Base-by-base conservation (phyloP, 495 filamentous ascomycete species). In the Beverwykella pulmonaria region DNA sequence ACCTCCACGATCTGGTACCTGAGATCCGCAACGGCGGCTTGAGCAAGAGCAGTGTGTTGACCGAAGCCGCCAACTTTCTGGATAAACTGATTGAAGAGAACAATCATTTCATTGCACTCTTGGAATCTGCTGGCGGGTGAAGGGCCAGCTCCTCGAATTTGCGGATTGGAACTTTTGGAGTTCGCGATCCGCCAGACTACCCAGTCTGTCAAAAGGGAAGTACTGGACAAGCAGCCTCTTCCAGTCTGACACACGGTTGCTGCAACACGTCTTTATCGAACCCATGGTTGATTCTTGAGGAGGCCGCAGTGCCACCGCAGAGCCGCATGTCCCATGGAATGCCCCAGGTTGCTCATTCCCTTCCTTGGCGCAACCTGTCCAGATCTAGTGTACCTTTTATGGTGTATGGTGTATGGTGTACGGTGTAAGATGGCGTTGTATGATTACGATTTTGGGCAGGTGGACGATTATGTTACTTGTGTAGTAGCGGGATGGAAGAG, bases 31-130 rank as follows among this genome's bases (percentile, higher is more conserved):
- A 32, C 86, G 63, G 88, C 20, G 87, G 88, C 0, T 88, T 90
- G 48, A 93, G 89, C 77, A 94, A 93, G 77, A 90, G 89, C 67
- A 84, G 83, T n/a, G 85, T 89, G 75, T 80, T 95, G 41, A 83
- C 83, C 15, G 84, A 88, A 70, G 82, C 89, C 6, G 88, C 85
- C 19, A 86, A 89, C 61, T 93, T 86, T 81, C 76, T 96, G n/a
- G 84, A 91, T 52, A 82, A 86, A 22, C 71, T 93, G n/a, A 67
- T 90, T 41, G 77, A 47, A 36, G 59, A 63, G 46, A 68, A 61
- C 49, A 60, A 53, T 8, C 53, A 27, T 2, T 65, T 50, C 20
- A 22, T 29, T 4, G 26, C 17, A 15, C 36, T 60, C n/a, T 39
- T 22, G 4, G 32, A 4, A 29, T 48, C 41, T 23, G 26, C 57